Conservation (phyloP, 371 early-diverging fungal species). For the Rhizopus stolonifer region DNA sequence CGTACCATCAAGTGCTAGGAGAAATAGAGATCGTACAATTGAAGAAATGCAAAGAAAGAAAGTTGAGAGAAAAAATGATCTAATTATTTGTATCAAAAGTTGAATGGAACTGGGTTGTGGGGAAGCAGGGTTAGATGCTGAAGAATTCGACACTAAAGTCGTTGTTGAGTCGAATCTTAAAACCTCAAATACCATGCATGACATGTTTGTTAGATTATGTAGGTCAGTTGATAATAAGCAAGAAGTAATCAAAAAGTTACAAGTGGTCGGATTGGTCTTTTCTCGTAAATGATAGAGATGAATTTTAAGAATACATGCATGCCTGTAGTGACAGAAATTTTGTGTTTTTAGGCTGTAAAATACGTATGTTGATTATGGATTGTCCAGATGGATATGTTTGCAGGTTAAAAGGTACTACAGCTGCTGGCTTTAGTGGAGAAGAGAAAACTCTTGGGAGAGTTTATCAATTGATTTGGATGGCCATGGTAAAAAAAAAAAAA, state of each 20-base stretch:
- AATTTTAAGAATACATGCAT: slow-evolving; percentile 12
- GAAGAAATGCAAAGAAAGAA: slow-evolving; percentile 7
- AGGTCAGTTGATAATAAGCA: slow-evolving; percentile 13
- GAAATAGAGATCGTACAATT: slow-evolving; percentile 9
- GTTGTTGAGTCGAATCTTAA: slow-evolving; percentile 14
- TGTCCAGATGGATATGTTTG: slow-evolving; percentile 15
- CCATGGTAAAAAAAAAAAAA: slow-evolving; percentile 13
- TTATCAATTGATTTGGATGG: slow-evolving; percentile 11
- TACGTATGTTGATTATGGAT: slow-evolving; percentile 15
- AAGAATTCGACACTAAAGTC: slow-evolving; percentile 10
- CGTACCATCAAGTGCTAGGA: slow-evolving; percentile 5
- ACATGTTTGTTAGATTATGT: slow-evolving; percentile 15
- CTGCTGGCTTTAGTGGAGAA: slow-evolving; percentile 12
- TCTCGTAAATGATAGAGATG: slow-evolving; percentile 17
- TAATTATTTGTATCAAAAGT: slow-evolving; percentile 4
- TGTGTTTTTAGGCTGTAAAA: slow-evolving; percentile 8
- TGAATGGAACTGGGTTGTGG: slow-evolving; percentile 12
- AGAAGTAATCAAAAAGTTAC: slow-evolving; percentile 15
- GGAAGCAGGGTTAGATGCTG: slow-evolving; percentile 8
- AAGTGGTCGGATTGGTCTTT: slow-evolving; percentile 17
- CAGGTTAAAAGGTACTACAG: slow-evolving; percentile 7
- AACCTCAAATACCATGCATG: slow-evolving; percentile 13
- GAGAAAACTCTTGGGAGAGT: slow-evolving; percentile 11
- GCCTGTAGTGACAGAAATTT: slow-evolving; percentile 6
- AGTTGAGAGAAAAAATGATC: slow-evolving; percentile 9